Percentiles rank a stretch among this genome's conserved stretches.
Conservation (phyloP, 2,329 filamentous ascomycete genomes). For the Ophiostoma novo-ulmi region DNA sequence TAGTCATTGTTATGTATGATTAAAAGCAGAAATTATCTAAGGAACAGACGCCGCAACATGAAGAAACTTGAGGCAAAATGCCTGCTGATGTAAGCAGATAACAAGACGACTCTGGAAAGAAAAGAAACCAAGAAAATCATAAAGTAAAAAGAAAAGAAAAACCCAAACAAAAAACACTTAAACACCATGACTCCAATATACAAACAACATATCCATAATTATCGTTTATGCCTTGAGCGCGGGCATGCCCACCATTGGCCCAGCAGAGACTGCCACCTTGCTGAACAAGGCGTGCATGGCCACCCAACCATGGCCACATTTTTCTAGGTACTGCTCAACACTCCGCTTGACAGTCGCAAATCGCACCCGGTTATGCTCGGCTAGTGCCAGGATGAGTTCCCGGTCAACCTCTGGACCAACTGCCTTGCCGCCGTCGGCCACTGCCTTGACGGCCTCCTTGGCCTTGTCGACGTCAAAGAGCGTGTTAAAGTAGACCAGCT, state of each 20-base stretch:
- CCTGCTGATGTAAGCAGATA: too few relatives aligned
- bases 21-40: neutral
- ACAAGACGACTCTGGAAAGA: neutral
- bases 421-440: constrained; percentile 25
- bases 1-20: neutral
- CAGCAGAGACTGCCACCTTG: constrained; percentile 46
- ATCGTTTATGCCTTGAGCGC: neutral
- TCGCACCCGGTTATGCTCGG: constrained; percentile 73
- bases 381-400: constrained; percentile 65
- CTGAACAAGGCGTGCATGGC: constrained; percentile 86
- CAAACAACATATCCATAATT: neutral
- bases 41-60: neutral
- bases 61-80: too few relatives aligned
- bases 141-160: neutral
- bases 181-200: neutral
- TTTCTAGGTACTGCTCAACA: constrained; percentile 78
- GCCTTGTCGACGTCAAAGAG: constrained; percentile 88
- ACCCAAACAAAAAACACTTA: neutral
- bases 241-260: neutral
- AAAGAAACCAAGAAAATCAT: neutral
- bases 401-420: constrained; percentile 38
- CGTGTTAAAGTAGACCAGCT: constrained; percentile 78
- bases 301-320: constrained; percentile 88
- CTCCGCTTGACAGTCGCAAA: constrained; percentile 72
- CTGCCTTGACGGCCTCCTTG: constrained; percentile 37